These are phyloP conservation scores for Nakazawaea ernobii DNA, from an alignment of 805 yeast species.

Conservation along the genomic window DNA sequence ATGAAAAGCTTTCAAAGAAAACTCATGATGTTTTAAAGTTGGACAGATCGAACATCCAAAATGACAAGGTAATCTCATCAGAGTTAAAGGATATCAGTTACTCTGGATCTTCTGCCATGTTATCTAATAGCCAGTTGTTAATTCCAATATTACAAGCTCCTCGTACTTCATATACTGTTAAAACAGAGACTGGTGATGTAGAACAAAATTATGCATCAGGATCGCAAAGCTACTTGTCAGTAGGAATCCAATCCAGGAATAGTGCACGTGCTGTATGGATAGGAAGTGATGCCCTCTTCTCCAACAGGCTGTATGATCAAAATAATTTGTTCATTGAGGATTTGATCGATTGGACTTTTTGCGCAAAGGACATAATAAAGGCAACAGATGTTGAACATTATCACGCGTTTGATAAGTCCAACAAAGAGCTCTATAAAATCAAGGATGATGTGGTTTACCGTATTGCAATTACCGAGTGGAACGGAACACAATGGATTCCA, in stretches of 20 bases:
- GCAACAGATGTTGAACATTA: constrained; percentile 48
- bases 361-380: constrained; percentile 58
- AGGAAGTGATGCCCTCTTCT: constrained; percentile 60
- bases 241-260: constrained; percentile 71
- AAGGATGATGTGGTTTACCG: constrained; percentile 62
- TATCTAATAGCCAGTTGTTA: constrained; percentile 62
- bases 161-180: constrained; percentile 54
- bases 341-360: constrained; percentile 68
- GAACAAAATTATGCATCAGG: constrained; percentile 73
- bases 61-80: constrained; percentile 20
- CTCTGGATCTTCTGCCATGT: constrained; percentile 61
- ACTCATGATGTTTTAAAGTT: constrained; percentile 17
- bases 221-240: constrained; percentile 68
- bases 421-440: constrained; percentile 57
- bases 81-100: constrained; percentile 12
- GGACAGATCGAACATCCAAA: constrained; percentile 23
- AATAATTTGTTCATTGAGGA: constrained; percentile 37
- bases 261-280: constrained; percentile 79
- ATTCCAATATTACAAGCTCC: constrained; percentile 69
- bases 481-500: constrained; percentile 64
- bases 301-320: constrained; percentile 26
- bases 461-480: constrained; percentile 41
- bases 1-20: constrained; percentile 13
- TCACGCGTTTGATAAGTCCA: constrained; percentile 38
- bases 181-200: constrained; percentile 29